These are phyloP conservation scores for Eutypella sp. DNA, from an alignment of 2,329 filamentous ascomycete genomes.

Conservation along the genomic window DNA sequence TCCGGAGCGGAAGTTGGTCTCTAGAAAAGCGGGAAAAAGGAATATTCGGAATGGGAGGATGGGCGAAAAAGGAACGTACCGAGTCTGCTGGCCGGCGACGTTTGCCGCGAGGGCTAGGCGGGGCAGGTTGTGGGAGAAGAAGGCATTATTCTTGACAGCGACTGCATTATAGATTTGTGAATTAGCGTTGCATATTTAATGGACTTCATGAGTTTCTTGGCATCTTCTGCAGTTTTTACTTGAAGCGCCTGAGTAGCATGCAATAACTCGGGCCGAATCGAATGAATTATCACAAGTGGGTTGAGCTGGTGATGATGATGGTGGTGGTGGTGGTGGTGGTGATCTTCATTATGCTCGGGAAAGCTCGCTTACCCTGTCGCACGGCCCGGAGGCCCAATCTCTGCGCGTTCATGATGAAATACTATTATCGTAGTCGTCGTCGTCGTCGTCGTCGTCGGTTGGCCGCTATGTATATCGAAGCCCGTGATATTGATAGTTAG, in stretches of 20 bases:
- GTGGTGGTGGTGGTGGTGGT: no score
- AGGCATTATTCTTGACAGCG: constrained; percentile 39
- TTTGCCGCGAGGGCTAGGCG: constrained; percentile 39
- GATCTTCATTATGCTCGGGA: neutral
- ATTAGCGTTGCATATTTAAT: constrained; percentile 8
- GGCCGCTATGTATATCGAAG: no score
- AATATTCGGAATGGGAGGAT: constrained; percentile 1
- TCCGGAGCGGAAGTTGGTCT: neutral
- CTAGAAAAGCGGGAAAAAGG: neutral
- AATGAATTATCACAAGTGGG: no score
- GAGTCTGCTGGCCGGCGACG: constrained; percentile 38
- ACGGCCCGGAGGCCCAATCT: constrained; percentile 54
- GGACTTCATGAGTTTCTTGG: no score
- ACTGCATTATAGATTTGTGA: constrained; percentile 10
- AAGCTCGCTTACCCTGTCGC: constrained; percentile 46
- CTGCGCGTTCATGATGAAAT: constrained; percentile 48
- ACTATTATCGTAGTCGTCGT: neutral
- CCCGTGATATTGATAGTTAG: neutral
- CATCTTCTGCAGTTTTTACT: no score
- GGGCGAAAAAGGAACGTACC: constrained; percentile 31
- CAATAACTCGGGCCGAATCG: no score
- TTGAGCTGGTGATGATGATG: neutral
- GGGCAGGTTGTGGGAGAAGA: constrained; percentile 44
- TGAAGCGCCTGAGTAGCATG: no score
- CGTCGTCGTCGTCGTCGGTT: no score